Evolutionary conservation across 768 basidiomycete genomes (phyloP).

Genomic region (Boletus insuetus): DNA sequence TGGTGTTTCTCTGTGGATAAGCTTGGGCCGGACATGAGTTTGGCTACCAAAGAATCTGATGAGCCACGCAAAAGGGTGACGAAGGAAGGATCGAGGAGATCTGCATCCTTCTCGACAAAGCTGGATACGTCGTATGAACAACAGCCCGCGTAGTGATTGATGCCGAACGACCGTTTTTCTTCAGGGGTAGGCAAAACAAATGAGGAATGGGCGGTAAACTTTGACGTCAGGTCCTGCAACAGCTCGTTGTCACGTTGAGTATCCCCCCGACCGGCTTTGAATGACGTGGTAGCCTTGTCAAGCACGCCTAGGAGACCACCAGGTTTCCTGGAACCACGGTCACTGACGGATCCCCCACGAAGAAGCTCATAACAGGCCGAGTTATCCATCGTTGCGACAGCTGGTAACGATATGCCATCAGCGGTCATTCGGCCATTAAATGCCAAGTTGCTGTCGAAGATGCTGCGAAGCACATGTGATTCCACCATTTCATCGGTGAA

Average conservation of each 20-base stretch:
- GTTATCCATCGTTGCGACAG: slow-evolving; percentile 52
- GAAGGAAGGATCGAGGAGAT: slow-evolving; percentile 53
- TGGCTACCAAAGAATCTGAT: slow-evolving; percentile 51
- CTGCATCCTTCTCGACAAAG: slow-evolving; percentile 51
- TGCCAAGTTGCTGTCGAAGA: slow-evolving; percentile 49
- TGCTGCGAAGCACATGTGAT: slow-evolving; percentile 50
- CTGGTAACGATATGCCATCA: slow-evolving; percentile 53
- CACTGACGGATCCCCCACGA: slow-evolving; percentile 48
- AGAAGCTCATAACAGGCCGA: slow-evolving; percentile 55
- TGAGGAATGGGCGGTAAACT: slow-evolving; percentile 50
- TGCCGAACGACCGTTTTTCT: slow-evolving; percentile 45
- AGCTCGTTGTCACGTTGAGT: slow-evolving; percentile 49
- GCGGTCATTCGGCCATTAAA: slow-evolving; percentile 43
- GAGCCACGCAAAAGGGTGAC: slow-evolving; percentile 53
- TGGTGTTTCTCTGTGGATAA: slow-evolving; percentile 57
- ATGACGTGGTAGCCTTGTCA: slow-evolving; percentile 48
- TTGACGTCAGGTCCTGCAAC: slow-evolving; percentile 46
- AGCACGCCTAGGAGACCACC: slow-evolving; percentile 57
- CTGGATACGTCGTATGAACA: slow-evolving; percentile 50
- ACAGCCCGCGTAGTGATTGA: slow-evolving; percentile 59
- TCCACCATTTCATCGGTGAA: slow-evolving; percentile 59
- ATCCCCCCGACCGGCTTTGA: slow-evolving; percentile 49
- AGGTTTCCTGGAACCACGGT: slow-evolving; percentile 48
- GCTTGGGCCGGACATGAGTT: slow-evolving; percentile 61
- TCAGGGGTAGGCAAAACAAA: slow-evolving; percentile 39